These are phyloP conservation scores for Cyberlindnera subsufficiens DNA, from an alignment of 805 yeast species.

Conservation along the genomic window DNA sequence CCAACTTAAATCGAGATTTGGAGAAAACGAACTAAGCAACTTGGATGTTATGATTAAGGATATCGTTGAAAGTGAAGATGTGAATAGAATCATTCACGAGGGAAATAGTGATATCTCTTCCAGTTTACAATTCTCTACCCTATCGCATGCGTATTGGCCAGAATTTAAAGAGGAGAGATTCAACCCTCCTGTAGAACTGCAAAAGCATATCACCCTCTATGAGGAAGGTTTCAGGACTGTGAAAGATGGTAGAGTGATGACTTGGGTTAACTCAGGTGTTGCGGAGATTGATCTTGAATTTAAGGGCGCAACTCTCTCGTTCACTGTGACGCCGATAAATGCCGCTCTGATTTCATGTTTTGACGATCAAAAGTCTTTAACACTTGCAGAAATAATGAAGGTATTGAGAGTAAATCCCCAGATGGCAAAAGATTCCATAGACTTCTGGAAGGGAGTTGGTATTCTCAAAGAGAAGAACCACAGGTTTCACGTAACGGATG, in stretches of 20 bases:
- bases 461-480: constrained; percentile 32
- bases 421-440: constrained; percentile 32
- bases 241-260: constrained; percentile 55
- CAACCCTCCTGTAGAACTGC: constrained; percentile 41
- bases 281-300: constrained; percentile 57
- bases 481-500: background rate
- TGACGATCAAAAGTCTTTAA: constrained; percentile 22
- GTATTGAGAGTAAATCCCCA: constrained; percentile 38
- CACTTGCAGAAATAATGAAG: constrained; percentile 27
- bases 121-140: constrained; percentile 49
- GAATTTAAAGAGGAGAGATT: constrained; percentile 22
- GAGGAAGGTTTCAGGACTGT: constrained; percentile 33
- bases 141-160: constrained; percentile 86
- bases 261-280: constrained; percentile 50
- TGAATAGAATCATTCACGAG: constrained; percentile 34
- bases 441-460: constrained; percentile 60
- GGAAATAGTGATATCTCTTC: constrained; percentile 16
- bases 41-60: constrained; percentile 84
- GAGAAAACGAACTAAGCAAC: constrained; percentile 56
- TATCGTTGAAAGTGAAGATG: constrained; percentile 46
- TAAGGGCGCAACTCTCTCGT: constrained; percentile 33
- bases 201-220: constrained; percentile 37
- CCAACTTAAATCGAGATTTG: constrained; percentile 57
- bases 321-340: constrained; percentile 60
- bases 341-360: constrained; percentile 59